Conservation (phyloP, 2,329 filamentous ascomycete species). For the Colletotrichum tamarilloi region DNA sequence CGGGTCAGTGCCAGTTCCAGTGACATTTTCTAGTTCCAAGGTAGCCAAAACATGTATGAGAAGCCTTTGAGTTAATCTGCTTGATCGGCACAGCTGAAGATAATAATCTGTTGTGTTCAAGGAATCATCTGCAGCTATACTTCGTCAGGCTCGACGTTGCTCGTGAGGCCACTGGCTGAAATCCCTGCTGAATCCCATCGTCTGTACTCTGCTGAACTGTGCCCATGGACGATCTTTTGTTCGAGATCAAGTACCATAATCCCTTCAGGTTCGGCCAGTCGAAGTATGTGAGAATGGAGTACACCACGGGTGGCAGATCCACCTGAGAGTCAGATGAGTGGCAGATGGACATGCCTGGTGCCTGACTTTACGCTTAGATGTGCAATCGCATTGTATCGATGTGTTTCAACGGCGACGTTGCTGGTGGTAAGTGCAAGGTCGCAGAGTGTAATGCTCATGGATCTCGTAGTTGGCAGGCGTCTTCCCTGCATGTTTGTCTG, state of each 20-base stretch:
- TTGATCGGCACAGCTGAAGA: background rate
- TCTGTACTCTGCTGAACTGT: background rate
- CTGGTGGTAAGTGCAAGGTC: background rate
- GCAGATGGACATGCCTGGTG: background rate
- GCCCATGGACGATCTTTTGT: background rate
- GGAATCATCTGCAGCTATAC: background rate
- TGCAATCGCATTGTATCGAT: background rate
- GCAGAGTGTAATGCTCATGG: conserved; percentile 14
- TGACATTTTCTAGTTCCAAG: background rate
- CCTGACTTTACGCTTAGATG: conserved; percentile 24
- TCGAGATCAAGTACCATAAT: background rate
- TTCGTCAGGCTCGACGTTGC: background rate
- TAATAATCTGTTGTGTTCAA: background rate
- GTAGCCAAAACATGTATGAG: background rate
- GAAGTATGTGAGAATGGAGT: background rate
- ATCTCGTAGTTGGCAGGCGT: conserved; percentile 2
- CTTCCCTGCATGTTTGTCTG: conserved; percentile 6
- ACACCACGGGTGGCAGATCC: background rate
- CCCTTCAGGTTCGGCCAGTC: background rate
- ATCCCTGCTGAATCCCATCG: background rate
- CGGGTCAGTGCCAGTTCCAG: background rate
- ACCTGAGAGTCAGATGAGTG: background rate
- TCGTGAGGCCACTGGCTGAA: too few species aligned
- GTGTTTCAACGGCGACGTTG: conserved; percentile 12
- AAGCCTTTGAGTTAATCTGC: background rate